Percentiles rank a stretch among this genome's conserved stretches.
These are phyloP conservation scores for Fonsecaea pugnacius DNA, from an alignment of 2,329 filamentous ascomycete genomes.

Conservation along the genomic window DNA sequence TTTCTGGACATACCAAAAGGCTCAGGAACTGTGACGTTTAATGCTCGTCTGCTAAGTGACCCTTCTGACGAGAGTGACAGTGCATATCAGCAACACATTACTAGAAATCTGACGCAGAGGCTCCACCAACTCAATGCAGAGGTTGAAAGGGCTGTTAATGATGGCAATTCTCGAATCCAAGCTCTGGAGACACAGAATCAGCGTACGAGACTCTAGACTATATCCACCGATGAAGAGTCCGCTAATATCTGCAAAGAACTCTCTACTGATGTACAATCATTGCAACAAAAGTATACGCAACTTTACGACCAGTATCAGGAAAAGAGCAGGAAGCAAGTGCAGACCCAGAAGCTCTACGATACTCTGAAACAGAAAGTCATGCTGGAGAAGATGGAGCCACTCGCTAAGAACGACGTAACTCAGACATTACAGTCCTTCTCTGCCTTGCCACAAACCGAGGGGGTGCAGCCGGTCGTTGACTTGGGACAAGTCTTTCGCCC, in stretches of 20 bases:
- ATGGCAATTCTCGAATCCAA: conserved; percentile 74
- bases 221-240: conserved; percentile 40
- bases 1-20: conserved; percentile 86
- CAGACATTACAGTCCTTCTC: conserved; percentile 49
- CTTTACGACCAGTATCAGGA: conserved; percentile 68
- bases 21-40: conserved; percentile 72
- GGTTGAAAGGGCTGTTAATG: conserved; percentile 73
- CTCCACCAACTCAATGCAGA: conserved; percentile 67
- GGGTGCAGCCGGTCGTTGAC: conserved; percentile 36
- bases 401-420: conserved; percentile 59
- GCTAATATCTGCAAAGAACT: conserved; percentile 51
- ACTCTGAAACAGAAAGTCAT: conserved; percentile 61
- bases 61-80: conserved; percentile 47
- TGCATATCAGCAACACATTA: conserved; percentile 76
- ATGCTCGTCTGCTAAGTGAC: neutral
- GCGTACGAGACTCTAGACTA: conserved; percentile 47
- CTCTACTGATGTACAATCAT: conserved; percentile 63
- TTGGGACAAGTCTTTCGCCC: conserved; percentile 1
- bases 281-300: conserved; percentile 74
- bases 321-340: conserved; percentile 70
- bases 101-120: conserved; percentile 73
- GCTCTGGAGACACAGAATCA: conserved; percentile 67
- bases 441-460: conserved; percentile 29
- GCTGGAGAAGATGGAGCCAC: conserved; percentile 58
- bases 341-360: conserved; percentile 67